Conservation (phyloP, 208 protist species). For the Acanthamoeba divionensis region DNA sequence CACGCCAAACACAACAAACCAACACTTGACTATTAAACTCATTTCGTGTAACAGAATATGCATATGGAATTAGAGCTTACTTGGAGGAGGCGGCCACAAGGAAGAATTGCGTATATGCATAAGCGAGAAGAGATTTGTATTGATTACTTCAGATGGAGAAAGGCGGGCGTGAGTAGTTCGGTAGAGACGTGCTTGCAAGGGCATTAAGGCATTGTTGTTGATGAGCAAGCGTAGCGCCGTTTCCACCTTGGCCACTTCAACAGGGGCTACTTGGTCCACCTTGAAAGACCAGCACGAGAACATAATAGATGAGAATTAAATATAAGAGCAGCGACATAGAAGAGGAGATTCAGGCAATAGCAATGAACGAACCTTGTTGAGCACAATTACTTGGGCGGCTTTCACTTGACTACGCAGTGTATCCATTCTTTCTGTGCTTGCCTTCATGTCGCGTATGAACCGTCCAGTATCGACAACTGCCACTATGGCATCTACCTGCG, state of each 20-base stretch:
- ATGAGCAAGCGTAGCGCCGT: constrained; percentile 33
- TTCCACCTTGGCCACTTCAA: neutral
- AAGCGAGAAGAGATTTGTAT: neutral
- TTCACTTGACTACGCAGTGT: neutral
- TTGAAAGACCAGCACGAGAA: no score
- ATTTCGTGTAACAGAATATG: no score
- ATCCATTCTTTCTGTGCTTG: neutral
- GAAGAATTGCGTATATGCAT: neutral
- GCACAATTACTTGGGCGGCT: constrained; percentile 23
- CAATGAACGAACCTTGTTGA: no score
- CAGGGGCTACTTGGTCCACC: neutral
- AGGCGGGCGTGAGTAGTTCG: neutral
- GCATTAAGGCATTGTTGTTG: neutral
- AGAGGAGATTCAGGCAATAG: no score
- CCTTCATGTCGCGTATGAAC: neutral
- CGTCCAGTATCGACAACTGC: neutral
- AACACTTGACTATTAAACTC: no score
- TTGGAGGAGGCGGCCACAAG: constrained; percentile 32
- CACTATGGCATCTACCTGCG: neutral
- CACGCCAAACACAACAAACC: no score
- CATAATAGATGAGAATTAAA: no score
- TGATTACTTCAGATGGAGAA: neutral
- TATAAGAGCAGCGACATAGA: no score
- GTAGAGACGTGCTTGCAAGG: neutral
- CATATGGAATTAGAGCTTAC: no score